Percentiles rank a stretch among this genome's conserved stretches.
These are phyloP conservation scores for Saccharomyces hybrid DNA, from an alignment of 1,139 yeast genomes.

Conservation along the genomic window DNA sequence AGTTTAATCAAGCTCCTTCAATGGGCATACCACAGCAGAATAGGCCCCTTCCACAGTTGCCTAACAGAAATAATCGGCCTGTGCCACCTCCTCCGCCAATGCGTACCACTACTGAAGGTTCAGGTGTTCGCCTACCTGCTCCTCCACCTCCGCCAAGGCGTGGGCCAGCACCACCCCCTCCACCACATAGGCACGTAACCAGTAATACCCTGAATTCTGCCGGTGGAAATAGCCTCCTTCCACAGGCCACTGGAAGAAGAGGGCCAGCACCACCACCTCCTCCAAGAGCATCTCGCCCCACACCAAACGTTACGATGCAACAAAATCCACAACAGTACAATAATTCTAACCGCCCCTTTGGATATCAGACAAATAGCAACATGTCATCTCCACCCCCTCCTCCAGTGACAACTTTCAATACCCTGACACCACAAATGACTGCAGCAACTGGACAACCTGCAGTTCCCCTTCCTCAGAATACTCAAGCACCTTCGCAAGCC, in stretches of 20 bases:
- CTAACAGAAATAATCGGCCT: slow-evolving; percentile 23
- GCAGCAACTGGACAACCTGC: slow-evolving; percentile 27
- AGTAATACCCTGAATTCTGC: neutral
- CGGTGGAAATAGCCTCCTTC: neutral
- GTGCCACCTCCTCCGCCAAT: slow-evolving; percentile 37
- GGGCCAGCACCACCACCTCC: slow-evolving; percentile 21
- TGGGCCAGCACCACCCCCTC: slow-evolving; percentile 28
- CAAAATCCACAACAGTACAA: slow-evolving; percentile 1
- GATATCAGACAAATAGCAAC: slow-evolving; percentile 1
- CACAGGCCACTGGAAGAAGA: slow-evolving; percentile 12
- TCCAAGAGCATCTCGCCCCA: slow-evolving; percentile 18
- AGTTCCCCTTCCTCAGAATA: slow-evolving; percentile 11
- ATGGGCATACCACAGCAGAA: slow-evolving; percentile 4
- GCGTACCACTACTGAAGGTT: slow-evolving; percentile 25
- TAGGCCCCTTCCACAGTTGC: slow-evolving; percentile 16
- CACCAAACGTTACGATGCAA: slow-evolving; percentile 10
- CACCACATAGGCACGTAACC: slow-evolving; percentile 10
- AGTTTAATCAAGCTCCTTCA: slow-evolving; percentile 20
- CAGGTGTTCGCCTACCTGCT: slow-evolving; percentile 24
- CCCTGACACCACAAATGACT: slow-evolving; percentile 7
- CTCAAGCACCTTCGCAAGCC: slow-evolving; percentile 19
- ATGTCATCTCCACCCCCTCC: slow-evolving; percentile 23
- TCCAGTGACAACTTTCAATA: slow-evolving; percentile 15
- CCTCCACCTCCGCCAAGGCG: slow-evolving; percentile 32
- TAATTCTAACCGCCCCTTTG: slow-evolving; percentile 7